Percentiles rank a stretch among this genome's conserved stretches.
Conservation (phyloP, 139 green algal genomes). For the Parachlorella kessleri region DNA sequence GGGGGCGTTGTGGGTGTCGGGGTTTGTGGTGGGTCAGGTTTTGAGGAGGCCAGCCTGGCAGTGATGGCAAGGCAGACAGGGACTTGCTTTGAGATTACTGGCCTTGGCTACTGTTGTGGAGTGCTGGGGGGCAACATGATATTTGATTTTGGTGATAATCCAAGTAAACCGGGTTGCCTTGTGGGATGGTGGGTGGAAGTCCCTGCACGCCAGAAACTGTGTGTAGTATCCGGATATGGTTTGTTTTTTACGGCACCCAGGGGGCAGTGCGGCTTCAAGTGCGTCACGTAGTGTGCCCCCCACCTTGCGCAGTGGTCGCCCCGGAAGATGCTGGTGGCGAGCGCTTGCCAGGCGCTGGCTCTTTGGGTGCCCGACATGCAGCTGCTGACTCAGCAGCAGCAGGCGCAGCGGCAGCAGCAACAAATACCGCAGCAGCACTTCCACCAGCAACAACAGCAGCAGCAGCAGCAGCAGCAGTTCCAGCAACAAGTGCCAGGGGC, state of each 20-base stretch:
- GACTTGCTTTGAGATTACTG: too few relatives aligned
- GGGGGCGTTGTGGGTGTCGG: too few relatives aligned
- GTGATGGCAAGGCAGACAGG: too few relatives aligned
- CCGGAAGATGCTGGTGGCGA: conserved; percentile 75
- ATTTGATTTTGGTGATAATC: too few relatives aligned
- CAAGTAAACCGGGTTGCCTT: too few relatives aligned
- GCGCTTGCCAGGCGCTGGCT: conserved; percentile 68
- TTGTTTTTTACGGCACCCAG: not conserved
- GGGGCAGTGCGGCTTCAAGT: not conserved
- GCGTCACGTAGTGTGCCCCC: not conserved
- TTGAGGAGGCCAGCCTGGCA: too few relatives aligned
- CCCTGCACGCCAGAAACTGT: not conserved
- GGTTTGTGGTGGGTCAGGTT: too few relatives aligned
- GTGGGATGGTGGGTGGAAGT: not conserved
- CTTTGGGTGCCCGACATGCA: conserved; percentile 78
- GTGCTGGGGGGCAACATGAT: too few relatives aligned
- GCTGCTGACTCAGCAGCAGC: conserved; percentile 14
- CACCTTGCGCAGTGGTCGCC: conserved; percentile 59
- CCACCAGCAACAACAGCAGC: not conserved
- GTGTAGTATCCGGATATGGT: too few relatives aligned
- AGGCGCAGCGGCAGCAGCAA: conserved; percentile 1
- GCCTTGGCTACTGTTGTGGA: too few relatives aligned
- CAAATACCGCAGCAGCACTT: not conserved
- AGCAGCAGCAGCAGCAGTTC: not conserved
- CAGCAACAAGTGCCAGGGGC: too few relatives aligned